Percentiles rank a stretch among this genome's conserved stretches.
These are phyloP conservation scores for Gymnopilus junonius DNA, from an alignment of 768 basidiomycete genomes.

Conservation along the genomic window DNA sequence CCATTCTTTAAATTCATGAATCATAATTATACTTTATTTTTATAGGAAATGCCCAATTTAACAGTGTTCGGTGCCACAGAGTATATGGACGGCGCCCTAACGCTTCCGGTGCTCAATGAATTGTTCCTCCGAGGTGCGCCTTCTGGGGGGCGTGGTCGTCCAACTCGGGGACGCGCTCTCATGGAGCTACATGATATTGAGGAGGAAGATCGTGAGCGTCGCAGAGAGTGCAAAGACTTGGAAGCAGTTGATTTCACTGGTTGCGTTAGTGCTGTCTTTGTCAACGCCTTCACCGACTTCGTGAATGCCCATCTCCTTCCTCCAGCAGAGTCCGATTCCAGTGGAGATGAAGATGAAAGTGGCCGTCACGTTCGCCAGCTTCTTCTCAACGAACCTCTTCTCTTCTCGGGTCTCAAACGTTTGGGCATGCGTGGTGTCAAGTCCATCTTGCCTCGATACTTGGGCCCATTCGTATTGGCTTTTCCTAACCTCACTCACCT, in stretches of 20 bases:
- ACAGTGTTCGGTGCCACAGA: slow-evolving; percentile 93
- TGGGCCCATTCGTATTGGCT: slow-evolving; percentile 76
- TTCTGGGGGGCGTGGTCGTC: slow-evolving; percentile 70
- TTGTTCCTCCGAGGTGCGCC: slow-evolving; percentile 85
- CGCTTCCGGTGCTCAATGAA: slow-evolving; percentile 83
- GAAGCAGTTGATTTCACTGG: slow-evolving; percentile 94
- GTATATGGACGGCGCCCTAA: slow-evolving; percentile 96
- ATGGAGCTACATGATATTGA: slow-evolving; percentile 63
- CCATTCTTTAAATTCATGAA: slow-evolving; percentile 20
- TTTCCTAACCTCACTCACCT: slow-evolving; percentile 89
- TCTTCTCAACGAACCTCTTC: slow-evolving; percentile 53
- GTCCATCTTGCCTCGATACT: slow-evolving; percentile 68
- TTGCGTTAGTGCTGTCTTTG: slow-evolving; percentile 91
- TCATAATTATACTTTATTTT: slow-evolving; percentile 12
- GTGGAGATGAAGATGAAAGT: slow-evolving; percentile 47
- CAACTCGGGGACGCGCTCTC: slow-evolving; percentile 61
- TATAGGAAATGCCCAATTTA: slow-evolving; percentile 87
- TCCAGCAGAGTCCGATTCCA: slow-evolving; percentile 42
- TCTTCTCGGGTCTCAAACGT: slow-evolving; percentile 73
- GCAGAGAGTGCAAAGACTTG: slow-evolving; percentile 74
- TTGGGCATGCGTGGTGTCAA: slow-evolving; percentile 85
- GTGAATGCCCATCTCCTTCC: slow-evolving; percentile 67
- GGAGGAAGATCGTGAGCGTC: slow-evolving; percentile 77
- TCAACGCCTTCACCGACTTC: slow-evolving; percentile 83
- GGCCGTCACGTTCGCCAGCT: slow-evolving; percentile 33